These are phyloP conservation scores for Chiua virens DNA, from an alignment of 768 basidiomycete genomes.

Conservation along the genomic window DNA sequence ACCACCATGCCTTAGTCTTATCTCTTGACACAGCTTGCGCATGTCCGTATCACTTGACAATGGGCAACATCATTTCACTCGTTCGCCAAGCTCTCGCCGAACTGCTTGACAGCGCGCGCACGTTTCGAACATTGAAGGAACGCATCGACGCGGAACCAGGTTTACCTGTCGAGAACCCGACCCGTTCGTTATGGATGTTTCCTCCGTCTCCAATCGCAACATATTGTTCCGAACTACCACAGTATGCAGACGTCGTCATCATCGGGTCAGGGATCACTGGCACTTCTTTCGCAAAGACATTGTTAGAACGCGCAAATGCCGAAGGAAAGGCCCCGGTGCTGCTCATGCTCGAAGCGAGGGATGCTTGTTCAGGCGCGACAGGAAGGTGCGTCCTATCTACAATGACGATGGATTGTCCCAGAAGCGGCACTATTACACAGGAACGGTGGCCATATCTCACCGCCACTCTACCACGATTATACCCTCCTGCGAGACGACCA, in stretches of 20 bases:
- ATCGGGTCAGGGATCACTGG: slow-evolving; percentile 82
- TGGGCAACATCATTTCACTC: slow-evolving; percentile 31
- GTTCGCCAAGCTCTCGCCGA: slow-evolving; percentile 19
- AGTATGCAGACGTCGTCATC: slow-evolving; percentile 62
- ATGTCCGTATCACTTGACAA: neutral
- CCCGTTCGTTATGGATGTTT: slow-evolving; percentile 61
- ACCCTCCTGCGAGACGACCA: slow-evolving; percentile 41
- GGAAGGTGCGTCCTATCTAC: slow-evolving; percentile 49
- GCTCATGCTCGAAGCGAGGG: slow-evolving; percentile 81
- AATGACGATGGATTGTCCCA: neutral
- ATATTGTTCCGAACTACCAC: slow-evolving; percentile 24
- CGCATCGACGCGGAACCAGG: slow-evolving; percentile 49
- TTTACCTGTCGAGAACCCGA: slow-evolving; percentile 55
- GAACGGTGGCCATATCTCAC: slow-evolving; percentile 71
- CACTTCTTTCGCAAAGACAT: slow-evolving; percentile 53
- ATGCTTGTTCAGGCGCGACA: slow-evolving; percentile 72
- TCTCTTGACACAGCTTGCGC: too few species aligned
- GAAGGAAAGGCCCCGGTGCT: slow-evolving; percentile 39
- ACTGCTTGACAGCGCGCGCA: slow-evolving; percentile 15
- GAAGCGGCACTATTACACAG: slow-evolving; percentile 29
- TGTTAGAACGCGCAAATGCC: slow-evolving; percentile 40
- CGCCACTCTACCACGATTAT: slow-evolving; percentile 62
- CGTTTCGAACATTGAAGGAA: slow-evolving; percentile 28
- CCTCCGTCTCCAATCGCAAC: slow-evolving; percentile 53
- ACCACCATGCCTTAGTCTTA: too few species aligned